Evolutionary conservation across 345 rosid species (phyloP), one percentile per base, ranked within the genome.

Genomic region (Turritis glabra): DNA sequence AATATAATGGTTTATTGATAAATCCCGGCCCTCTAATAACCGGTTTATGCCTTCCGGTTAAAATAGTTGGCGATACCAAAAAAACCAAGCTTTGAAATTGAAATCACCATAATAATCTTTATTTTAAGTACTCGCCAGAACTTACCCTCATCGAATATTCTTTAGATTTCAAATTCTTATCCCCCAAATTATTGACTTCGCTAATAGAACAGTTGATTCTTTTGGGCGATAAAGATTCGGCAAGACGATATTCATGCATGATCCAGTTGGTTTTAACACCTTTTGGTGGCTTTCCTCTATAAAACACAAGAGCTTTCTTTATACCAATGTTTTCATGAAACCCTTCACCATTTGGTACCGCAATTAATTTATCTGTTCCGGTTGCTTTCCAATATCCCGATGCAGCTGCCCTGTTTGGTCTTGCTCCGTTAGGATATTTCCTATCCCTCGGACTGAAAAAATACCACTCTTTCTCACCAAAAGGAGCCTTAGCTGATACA

Each of bases 301-400:
- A 95, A 79, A 95, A 95, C 23, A 95, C 99, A 46, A 94, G 93
- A 46, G 97, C 99, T 73, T 94, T 94, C 78, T 94, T 94, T 1
- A 94, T 90, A 46, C 98, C 98, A 76, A 91, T 82, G 74, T 85
- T 91, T 62, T 82, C 88, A 9, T 79, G 80, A 54, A 41, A 81
- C 2, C 73, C 79, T 19, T 63, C 82, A 14, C 69, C 64, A 1
- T 90, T 67, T 30, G 93, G 10, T 17, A 85, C 57, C 18, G 80
- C 74, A 9, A 94, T 94, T 62, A 88, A 41, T 80, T 91, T 94
- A 74, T 94, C 98, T 0, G 98, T 94, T 11, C 98, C 98, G 0
- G 98, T 94, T 0, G 98, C 98, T 82, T 94, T 94, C 98, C 98
- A 94, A 62, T 91, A 93, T 51, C 98, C 98, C 0, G 98, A 91